Conservation (phyloP, 1,139 yeast species). For the Debaryomyces coudertii region DNA sequence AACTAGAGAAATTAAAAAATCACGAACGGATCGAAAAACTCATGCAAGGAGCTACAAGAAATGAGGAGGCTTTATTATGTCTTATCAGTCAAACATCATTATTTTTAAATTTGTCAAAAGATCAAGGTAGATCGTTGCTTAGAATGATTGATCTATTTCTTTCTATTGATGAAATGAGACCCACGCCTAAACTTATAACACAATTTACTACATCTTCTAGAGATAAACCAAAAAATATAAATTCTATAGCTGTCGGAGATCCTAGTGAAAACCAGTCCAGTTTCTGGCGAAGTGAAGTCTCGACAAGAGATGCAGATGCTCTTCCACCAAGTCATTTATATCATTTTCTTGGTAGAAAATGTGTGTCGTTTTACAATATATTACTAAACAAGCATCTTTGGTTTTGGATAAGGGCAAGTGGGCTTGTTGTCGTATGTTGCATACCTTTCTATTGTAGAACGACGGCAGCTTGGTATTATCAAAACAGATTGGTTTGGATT, state of each 20-base stretch:
- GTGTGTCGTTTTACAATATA: conserved; percentile 20
- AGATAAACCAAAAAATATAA: conserved; percentile 15
- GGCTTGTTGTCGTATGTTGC: conserved; percentile 28
- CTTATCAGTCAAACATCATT: conserved; percentile 33
- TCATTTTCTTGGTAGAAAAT: conserved; percentile 12
- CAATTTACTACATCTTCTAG: conserved; percentile 24
- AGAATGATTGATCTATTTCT: conserved; percentile 30
- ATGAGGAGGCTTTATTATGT: conserved; percentile 33
- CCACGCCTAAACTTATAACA: conserved; percentile 28
- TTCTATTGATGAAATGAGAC: conserved; percentile 30
- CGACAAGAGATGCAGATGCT: conserved; percentile 35
- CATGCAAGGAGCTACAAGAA: conserved; percentile 11
- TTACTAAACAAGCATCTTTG: conserved; percentile 29
- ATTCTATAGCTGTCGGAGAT: conserved; percentile 14
- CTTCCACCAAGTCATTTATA: conserved; percentile 26
- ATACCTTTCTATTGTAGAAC: conserved; percentile 28
- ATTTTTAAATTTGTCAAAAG: conserved; percentile 25
- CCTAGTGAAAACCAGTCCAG: background rate
- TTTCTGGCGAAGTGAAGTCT: conserved; percentile 20
- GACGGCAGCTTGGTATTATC: conserved; percentile 37
- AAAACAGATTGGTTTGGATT: conserved; percentile 35
- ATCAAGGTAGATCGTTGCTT: conserved; percentile 20
- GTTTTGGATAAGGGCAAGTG: conserved; percentile 37
- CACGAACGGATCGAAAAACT: conserved; percentile 1
- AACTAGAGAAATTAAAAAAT: conserved; percentile 8